Evolutionary conservation across 2,329 filamentous ascomycete genomes (phyloP).

Genomic region (Trichoderma breve): DNA sequence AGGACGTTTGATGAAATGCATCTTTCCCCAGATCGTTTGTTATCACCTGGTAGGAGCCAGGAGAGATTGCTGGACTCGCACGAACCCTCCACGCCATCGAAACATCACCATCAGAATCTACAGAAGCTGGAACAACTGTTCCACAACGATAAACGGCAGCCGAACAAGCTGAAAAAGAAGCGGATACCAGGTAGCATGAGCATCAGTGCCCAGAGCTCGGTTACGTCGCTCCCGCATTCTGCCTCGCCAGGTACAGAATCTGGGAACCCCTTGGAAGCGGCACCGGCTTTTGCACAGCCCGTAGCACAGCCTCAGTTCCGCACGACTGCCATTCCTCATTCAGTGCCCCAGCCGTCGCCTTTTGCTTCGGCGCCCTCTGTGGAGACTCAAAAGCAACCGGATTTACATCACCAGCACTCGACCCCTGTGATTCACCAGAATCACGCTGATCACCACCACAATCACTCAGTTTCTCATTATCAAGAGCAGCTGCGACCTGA

Average conservation of each 20-base stretch:
- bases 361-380: slow-evolving; percentile 10
- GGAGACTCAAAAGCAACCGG: slow-evolving; percentile 21
- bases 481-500: slow-evolving; percentile 45
- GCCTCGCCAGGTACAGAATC: slow-evolving; percentile 48
- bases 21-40: slow-evolving; percentile 31
- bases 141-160: slow-evolving; percentile 66
- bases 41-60: slow-evolving; percentile 46
- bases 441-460: slow-evolving; percentile 37
- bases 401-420: slow-evolving; percentile 23
- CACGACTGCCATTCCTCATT: slow-evolving; percentile 18
- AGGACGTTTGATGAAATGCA: slow-evolving; percentile 29
- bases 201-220: slow-evolving; percentile 88
- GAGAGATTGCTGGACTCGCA: slow-evolving; percentile 47
- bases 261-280: slow-evolving; percentile 47
- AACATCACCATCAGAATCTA: slow-evolving; percentile 64
- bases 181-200: slow-evolving; percentile 72
- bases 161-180: slow-evolving; percentile 92
- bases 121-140: slow-evolving; percentile 69
- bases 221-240: slow-evolving; percentile 62
- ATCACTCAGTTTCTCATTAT: slow-evolving; percentile 47
- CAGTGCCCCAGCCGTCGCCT: slow-evolving; percentile 10
- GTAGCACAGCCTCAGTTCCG: slow-evolving; percentile 23
- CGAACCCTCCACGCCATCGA: slow-evolving; percentile 53
- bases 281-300: background rate
- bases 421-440: slow-evolving; percentile 26